Evolutionary conservation across 495 filamentous ascomycete genomes (phyloP), one percentile per base, ranked within the genome.

Genomic region (Penicillium mononematosum): DNA sequence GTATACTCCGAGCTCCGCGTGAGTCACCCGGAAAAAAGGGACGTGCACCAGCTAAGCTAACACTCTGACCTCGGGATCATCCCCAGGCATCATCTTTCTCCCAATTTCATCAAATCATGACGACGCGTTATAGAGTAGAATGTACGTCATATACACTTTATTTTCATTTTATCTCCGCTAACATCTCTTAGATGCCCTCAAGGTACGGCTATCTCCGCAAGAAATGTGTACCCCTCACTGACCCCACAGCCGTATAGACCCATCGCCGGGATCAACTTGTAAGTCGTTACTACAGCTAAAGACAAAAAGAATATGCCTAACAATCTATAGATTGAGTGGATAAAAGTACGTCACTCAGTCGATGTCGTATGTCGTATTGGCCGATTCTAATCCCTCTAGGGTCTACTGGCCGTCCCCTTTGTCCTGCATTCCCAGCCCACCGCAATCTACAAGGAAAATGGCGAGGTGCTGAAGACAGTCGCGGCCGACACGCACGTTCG

Each of bases 361-460:
- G 5, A 50, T 47, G 19, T 34, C 24, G 39, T 29, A 50, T 49
- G 19, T 34, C 20, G 34, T 19, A 36, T 56, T 47, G 50, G 41
- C 41, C 44, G 16, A 38, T 51, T 45, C 84, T 86, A 77, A 87
- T 24, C 78, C 78, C 79, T 80, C 68, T 82, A 95, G 78, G 94
- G 92, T 31, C 81, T 98, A 1, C 79, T 98, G 3, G 95, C 95
- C 1, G 93, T 98, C 0, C 95, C 95, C 0, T 99, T 99, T 67
- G 93, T 99, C 48, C 83, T 99, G 46, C 91, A 96, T 70, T 96
- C 92, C 11, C 91, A 97, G 70, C 95, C 95, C 7, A 93, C 90
- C 1, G 89, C 89, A 16, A 80, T 90, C 31, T 90, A 89, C 58
- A 83, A 90, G 47, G 73, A 76, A 47, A 66, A 75, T 36, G 68